phyloP scores from a whole-genome alignment of 2,329 filamentous ascomycete species.

The Aspergillus udagawae region DNA sequence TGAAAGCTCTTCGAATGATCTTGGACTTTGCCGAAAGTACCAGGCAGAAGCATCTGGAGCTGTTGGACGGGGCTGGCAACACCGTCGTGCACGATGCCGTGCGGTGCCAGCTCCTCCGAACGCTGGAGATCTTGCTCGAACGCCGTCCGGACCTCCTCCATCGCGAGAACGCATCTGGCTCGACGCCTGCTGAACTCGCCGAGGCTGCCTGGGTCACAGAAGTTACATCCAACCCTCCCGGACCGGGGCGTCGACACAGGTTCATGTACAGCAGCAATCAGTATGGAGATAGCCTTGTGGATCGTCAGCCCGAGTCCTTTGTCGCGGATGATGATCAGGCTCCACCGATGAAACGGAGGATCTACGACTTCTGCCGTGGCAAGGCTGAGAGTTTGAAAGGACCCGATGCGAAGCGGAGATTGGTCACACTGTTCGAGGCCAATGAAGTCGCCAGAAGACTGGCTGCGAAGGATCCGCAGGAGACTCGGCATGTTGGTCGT shows the following conservation, averaged over 20 bases:
- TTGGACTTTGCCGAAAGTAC: conserved; percentile 54
- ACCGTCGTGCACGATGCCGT: conserved; percentile 39
- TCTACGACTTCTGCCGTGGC: conserved; percentile 37
- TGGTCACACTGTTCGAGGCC: conserved; percentile 57
- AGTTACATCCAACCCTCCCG: conserved; percentile 15
- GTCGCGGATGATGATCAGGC: conserved; percentile 3
- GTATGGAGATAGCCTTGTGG: neutral
- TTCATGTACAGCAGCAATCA: neutral
- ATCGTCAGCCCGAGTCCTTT: conserved; percentile 6
- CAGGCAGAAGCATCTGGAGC: conserved; percentile 40
- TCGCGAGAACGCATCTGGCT: conserved; percentile 72
- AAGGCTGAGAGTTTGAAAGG: conserved; percentile 17
- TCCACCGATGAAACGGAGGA: conserved; percentile 1
- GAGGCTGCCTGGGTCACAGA: conserved; percentile 25
- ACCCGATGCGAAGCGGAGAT: conserved; percentile 42
- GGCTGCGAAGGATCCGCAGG: conserved; percentile 16
- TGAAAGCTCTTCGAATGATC: conserved; percentile 48
- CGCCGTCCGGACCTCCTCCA: conserved; percentile 57
- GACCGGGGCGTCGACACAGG: neutral
- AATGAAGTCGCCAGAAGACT: conserved; percentile 57
- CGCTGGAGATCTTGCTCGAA: conserved; percentile 52
- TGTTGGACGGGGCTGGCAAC: conserved; percentile 44
- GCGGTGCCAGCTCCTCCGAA: conserved; percentile 49
- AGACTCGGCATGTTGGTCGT: neutral
- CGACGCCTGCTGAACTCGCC: conserved; percentile 61